Evolutionary conservation across 176 grass and related monocot species (phyloP), one percentile per base, ranked within the genome.

Genomic region (Hyparrhenia diplandra): DNA sequence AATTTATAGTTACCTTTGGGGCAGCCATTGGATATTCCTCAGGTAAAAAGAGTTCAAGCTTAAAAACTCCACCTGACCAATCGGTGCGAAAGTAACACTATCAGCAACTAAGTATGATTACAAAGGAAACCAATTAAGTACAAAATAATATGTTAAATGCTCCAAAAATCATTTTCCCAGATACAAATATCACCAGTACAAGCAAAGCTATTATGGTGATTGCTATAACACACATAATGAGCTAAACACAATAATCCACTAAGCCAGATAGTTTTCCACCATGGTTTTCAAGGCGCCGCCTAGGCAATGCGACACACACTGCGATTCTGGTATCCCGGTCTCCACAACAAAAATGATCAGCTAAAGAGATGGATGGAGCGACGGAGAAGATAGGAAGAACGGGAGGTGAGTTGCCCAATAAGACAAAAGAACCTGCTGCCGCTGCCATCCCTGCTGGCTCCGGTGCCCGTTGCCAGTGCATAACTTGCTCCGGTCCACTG

Each of bases 21-120:
- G 96, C 90, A 77, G 96, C 92, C 96, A 98, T 98, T 40, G 96
- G 96, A 80, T 98, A 98, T 84, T 98, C 96, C 84, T 98, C 96
- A n/a, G 96, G 96, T 88, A 95, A 91, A 90, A 98, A 98, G 31
- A 98, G 84, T 65, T 98, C 96, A 72, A 98, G 96, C 86, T 98
- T 98, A 82, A 98, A 98, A 89, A 91, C 90, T 45, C 96, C 96
- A 80, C 96, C 96, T 98, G 74, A 37, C 35, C 67, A 61, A 78
- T 29, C 23, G 23, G 52, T 71, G 8, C 1, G 69, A 79, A 81
- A 61, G 9, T 18, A 77, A 82, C 4, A 46, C 6, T 80, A 76
- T 47, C 17, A 78, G 64, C 49, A 83, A 58, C 51, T 31, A 5
- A 37, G 45, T 23, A 61, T 31, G 28, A 71, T 18, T 49, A 49